phyloP scores from a whole-genome alignment of 139 green algal species.

The Astrephomene gubernaculifera region DNA sequence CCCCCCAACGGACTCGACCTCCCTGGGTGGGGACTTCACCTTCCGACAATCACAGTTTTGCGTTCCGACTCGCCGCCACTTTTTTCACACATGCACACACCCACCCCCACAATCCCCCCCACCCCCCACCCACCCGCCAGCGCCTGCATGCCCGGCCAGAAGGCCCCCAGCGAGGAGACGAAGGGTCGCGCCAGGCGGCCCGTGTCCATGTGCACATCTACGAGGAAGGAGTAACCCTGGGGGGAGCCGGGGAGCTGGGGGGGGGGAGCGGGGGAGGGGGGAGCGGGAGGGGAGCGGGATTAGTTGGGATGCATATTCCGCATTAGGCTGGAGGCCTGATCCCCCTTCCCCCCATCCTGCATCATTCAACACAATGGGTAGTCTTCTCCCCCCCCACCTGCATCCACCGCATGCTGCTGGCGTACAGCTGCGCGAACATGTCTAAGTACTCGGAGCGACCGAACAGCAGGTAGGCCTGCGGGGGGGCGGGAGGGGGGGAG shows the following conservation, averaged over 20 bases:
- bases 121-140: slow-evolving; percentile 58
- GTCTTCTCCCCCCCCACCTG: slow-evolving; percentile 40
- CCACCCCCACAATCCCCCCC: neutral
- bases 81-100: too few relatives aligned
- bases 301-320: slow-evolving; percentile 47
- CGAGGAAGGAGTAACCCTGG: slow-evolving; percentile 57
- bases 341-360: neutral
- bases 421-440: slow-evolving; percentile 83
- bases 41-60: too few relatives aligned
- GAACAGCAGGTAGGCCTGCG: slow-evolving; percentile 86
- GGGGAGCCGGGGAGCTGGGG: slow-evolving; percentile 43
- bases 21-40: too few relatives aligned
- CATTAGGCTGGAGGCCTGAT: too few relatives aligned
- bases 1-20: too few relatives aligned
- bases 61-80: too few relatives aligned
- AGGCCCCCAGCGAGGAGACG: slow-evolving; percentile 84
- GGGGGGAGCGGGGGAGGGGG: slow-evolving; percentile 19
- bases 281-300: too few relatives aligned
- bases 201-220: slow-evolving; percentile 84
- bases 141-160: slow-evolving; percentile 91
- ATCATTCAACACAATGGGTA: neutral
- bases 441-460: slow-evolving; percentile 74
- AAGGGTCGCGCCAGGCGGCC: slow-evolving; percentile 73
- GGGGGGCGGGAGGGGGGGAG: neutral
- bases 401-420: slow-evolving; percentile 69